phyloP scores from a whole-genome alignment of 2,329 filamentous ascomycete genomes.

The Biscogniauxia marginata region DNA sequence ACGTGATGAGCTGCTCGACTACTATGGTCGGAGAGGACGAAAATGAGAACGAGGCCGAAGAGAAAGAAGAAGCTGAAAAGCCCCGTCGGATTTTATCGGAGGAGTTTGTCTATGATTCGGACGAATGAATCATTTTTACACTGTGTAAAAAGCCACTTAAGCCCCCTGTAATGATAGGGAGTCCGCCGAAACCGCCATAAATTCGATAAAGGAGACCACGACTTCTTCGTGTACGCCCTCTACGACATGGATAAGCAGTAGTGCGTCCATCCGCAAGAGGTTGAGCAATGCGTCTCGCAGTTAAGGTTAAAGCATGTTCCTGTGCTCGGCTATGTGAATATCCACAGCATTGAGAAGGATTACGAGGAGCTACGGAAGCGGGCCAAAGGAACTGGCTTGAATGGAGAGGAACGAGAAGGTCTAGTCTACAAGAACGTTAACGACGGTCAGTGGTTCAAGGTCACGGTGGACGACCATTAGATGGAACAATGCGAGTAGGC shows the following conservation, averaged over 20 bases:
- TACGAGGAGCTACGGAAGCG: constrained; percentile 20
- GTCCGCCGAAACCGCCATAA: constrained; percentile 28
- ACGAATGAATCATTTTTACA: too few species aligned
- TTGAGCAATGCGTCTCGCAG: constrained; percentile 9
- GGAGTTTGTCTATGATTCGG: too few species aligned
- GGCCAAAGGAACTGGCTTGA: constrained; percentile 17
- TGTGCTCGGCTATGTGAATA: constrained; percentile 24
- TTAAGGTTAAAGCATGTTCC: constrained; percentile 23
- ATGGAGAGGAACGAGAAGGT: constrained; percentile 18
- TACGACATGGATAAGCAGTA: constrained; percentile 25
- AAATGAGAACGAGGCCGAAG: too few species aligned
- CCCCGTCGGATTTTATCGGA: too few species aligned
- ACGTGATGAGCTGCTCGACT: too few species aligned
- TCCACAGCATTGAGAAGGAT: constrained; percentile 17
- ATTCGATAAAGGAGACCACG: constrained; percentile 18
- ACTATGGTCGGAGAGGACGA: too few species aligned
- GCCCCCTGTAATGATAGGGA: too few species aligned
- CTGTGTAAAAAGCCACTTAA: too few species aligned
- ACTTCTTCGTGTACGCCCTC: constrained; percentile 28
- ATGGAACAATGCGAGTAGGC: constrained; percentile 11
- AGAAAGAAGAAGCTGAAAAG: too few species aligned
- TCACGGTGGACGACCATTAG: constrained; percentile 22
- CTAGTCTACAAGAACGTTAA: constrained; percentile 28
- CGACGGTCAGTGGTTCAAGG: constrained; percentile 29
- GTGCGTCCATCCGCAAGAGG: constrained; percentile 10